Percentiles rank a stretch among this genome's conserved stretches.
Evolutionary conservation across 352 stramenopile genomes (phyloP).

Genomic region (Thraustochytrium sp.): DNA sequence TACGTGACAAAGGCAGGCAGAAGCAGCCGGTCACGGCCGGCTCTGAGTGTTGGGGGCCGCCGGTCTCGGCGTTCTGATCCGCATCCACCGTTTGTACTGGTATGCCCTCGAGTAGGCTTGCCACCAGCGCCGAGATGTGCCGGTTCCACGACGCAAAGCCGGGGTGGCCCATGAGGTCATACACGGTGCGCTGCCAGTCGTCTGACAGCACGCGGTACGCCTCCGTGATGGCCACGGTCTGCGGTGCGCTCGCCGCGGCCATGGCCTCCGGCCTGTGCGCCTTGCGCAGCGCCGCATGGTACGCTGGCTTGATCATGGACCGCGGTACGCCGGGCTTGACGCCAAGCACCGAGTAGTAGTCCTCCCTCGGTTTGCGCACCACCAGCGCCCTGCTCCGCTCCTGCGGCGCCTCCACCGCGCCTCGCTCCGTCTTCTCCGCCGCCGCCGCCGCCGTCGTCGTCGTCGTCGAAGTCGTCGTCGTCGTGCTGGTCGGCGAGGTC

Average conservation of each 20-base stretch:
- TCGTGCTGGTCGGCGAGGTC: not conserved
- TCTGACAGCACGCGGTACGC: not conserved
- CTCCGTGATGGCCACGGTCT: not conserved
- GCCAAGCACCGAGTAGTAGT: not conserved
- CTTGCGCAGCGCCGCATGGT: not conserved
- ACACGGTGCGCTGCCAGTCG: constrained; percentile 13
- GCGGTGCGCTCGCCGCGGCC: not conserved
- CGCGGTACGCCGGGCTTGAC: not conserved
- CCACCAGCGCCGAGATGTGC: not conserved
- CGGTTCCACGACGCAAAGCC: not conserved
- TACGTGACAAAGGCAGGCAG: too few species aligned
- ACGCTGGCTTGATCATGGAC: not conserved
- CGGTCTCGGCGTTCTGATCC: too few species aligned
- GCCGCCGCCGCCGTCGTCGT: not conserved
- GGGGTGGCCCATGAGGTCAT: not conserved
- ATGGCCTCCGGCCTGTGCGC: not conserved
- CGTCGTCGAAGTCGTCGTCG: not conserved
- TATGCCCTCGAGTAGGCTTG: not conserved
- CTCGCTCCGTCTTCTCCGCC: not conserved
- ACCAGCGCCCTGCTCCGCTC: not conserved
- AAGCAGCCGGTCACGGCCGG: too few species aligned
- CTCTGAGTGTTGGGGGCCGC: too few species aligned
- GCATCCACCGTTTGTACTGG: too few species aligned
- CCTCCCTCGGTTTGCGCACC: not conserved
- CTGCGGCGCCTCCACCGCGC: not conserved